Evolutionary conservation across 2,329 filamentous ascomycete genomes (phyloP), one percentile per base, ranked within the genome.

Genomic region (Eutypa lata): DNA sequence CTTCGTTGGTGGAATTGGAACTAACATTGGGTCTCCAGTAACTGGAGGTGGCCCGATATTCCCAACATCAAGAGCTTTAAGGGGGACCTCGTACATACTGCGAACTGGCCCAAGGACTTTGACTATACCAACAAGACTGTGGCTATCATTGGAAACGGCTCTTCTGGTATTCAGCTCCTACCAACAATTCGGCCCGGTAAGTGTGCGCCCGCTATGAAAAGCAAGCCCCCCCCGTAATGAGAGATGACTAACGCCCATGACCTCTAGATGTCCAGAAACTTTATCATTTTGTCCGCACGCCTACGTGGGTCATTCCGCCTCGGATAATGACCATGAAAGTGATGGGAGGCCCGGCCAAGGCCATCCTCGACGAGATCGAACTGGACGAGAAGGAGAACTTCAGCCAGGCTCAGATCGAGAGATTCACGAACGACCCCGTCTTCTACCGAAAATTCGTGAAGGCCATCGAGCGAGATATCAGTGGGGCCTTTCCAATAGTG

Each of bases 141-240:
- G 7, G 79, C 75, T 2, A 70, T 84, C n/a, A 80, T 84, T 48
- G 81, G 81, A 8, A 82, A 80, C 49, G 80, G 80, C 7, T 73
- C 79, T 18, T 80, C 78, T 0, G 80, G 78, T 0, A 72, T 83
- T 14, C 81, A 84, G 56, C 68, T 83, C 22, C 61, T 81, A 8
- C 76, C 79, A 1, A 71, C 74, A 28, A 74, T 83, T n/a, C 74
- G 76, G 48, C 69, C 70, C 58, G 64, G 73, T 76, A 56, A 58
- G 68, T 50, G 13, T 21, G 18, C 14, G 22, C 24, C 45, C 1
- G 51, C 22, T 40, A 7, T 19, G 13, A 45, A 16, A 42, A 18
- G 8, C 45, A 38, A 43, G 35, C 43, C 8, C 42, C 19, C 11
- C 11, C 31, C 47, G 16, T 38, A 24, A 14, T n/a, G 11, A 35